phyloP scores from a whole-genome alignment of 1,284 basidiomycete species.

The Xanthoconium separans region DNA sequence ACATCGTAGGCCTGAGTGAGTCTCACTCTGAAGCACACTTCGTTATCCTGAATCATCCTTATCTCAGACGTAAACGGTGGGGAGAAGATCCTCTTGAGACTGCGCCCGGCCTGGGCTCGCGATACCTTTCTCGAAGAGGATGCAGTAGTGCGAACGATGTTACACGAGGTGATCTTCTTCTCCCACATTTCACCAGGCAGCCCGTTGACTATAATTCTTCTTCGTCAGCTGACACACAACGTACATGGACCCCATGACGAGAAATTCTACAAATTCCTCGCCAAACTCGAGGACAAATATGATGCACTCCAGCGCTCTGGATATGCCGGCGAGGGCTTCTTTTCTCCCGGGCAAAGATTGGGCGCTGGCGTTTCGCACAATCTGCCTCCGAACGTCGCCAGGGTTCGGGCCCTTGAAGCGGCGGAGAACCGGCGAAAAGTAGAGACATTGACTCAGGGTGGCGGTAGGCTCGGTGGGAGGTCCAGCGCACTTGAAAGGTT shows the following conservation, averaged over 20 bases:
- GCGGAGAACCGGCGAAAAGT: constrained; percentile 67
- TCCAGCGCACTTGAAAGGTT: constrained; percentile 38
- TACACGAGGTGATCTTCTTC: constrained; percentile 68
- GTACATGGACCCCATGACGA: constrained; percentile 86
- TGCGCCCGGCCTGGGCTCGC: constrained; percentile 68
- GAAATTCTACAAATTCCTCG: constrained; percentile 77
- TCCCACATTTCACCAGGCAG: background rate
- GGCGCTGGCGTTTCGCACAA: constrained; percentile 63
- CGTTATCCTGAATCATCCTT: constrained; percentile 2
- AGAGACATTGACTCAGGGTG: constrained; percentile 49
- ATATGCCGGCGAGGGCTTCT: constrained; percentile 83
- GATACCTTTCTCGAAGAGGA: constrained; percentile 77
- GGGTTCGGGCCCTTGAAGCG: constrained; percentile 66
- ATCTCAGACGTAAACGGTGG: constrained; percentile 71
- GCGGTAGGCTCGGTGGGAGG: constrained; percentile 55
- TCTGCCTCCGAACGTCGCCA: constrained; percentile 62
- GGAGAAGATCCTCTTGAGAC: constrained; percentile 75
- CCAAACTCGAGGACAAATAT: constrained; percentile 78
- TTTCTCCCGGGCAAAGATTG: constrained; percentile 63
- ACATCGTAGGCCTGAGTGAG: constrained; percentile 34
- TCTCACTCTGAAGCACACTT: background rate
- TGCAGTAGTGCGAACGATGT: constrained; percentile 74
- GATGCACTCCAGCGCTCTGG: constrained; percentile 72
- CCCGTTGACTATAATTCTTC: background rate
- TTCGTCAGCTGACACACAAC: constrained; percentile 77